Evolutionary conservation across 2,329 filamentous ascomycete genomes (phyloP), one percentile per base, ranked within the genome.

Genomic region (Colletotrichum chrysophilum): DNA sequence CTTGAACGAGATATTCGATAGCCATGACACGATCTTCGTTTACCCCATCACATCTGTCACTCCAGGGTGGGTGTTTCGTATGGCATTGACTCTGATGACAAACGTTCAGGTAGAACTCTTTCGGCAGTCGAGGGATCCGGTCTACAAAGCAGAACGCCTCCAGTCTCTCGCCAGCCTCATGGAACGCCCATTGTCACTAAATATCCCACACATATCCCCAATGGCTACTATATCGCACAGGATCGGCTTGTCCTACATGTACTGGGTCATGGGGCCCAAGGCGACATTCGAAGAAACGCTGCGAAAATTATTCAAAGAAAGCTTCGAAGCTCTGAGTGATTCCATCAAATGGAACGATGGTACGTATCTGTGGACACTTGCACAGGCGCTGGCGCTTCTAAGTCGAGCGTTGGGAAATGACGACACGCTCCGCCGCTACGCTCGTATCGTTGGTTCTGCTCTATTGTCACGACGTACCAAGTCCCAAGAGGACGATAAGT

Each of bases 151-250:
- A 1, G 10, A 52, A 52, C 43, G 43, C n/a, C n/a, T 52, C n/a
- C n/a, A 24, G 5, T 21, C 43, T 52, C 43, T 52, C 1, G 2
- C n/a, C 10, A 52, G 43, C 12, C 43, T 52, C 43, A n/a, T 52
- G n/a, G 1, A 52, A 52, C 43, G 43, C 2, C 43, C 43, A 4
- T 52, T 52, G 10, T 52, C 43, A 2, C n/a, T 4, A 13, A 0
- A 52, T 13, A 2, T 52, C 6, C 43, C 43, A 21, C 43, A 52
- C n/a, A 52, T 24, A 4, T 52, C 43, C 10, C 43, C 43, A 0
- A 2, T 0, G 7, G 1, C 0, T 9, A 52, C 43, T 48, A 2
- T 2, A 2, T n/a, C 38, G 9, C 2, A 52, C 43, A 52, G 43
- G 43, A n/a, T 52, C n/a, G 43, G 43, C 43, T 52, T 52, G 6